phyloP scores from a whole-genome alignment of 2,329 filamentous ascomycete species.

The Macrophomina tecta region DNA sequence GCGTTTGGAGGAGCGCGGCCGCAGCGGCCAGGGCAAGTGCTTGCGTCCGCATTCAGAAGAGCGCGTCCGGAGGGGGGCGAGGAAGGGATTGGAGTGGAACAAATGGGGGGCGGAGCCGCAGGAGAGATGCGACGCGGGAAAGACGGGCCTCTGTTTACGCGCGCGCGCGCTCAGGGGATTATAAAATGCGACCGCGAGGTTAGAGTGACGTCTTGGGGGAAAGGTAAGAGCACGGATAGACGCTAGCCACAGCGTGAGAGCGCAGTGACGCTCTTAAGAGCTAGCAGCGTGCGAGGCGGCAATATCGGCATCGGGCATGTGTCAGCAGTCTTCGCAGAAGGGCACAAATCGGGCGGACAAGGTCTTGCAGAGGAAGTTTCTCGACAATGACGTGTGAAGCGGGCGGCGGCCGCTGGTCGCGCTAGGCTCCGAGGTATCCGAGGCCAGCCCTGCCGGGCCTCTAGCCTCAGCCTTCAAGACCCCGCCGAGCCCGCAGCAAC shows the following conservation, averaged over 20 bases:
- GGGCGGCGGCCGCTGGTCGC: background rate
- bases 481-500: slow-evolving; percentile 4
- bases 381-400: slow-evolving; percentile 26
- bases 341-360: background rate
- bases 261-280: background rate
- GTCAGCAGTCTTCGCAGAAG: slow-evolving; percentile 5
- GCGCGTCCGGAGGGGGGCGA: background rate
- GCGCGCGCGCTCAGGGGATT: background rate
- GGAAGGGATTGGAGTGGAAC: background rate
- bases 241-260: background rate
- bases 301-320: slow-evolving; percentile 9
- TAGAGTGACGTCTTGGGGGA: background rate
- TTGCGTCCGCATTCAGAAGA: slow-evolving; percentile 25
- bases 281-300: background rate
- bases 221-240: background rate
- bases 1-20: slow-evolving; percentile 44
- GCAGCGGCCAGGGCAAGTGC: slow-evolving; percentile 38
- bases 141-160: background rate
- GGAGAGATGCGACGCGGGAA: background rate
- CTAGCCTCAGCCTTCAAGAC: background rate
- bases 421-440: slow-evolving; percentile 23
- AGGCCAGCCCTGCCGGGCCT: slow-evolving; percentile 9
- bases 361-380: slow-evolving; percentile 6
- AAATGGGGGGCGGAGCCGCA: background rate
- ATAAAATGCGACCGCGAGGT: slow-evolving; percentile 9